phyloP scores from a whole-genome alignment of 2,329 filamentous ascomycete species.

The Scopulariopsis brevicaulis region DNA sequence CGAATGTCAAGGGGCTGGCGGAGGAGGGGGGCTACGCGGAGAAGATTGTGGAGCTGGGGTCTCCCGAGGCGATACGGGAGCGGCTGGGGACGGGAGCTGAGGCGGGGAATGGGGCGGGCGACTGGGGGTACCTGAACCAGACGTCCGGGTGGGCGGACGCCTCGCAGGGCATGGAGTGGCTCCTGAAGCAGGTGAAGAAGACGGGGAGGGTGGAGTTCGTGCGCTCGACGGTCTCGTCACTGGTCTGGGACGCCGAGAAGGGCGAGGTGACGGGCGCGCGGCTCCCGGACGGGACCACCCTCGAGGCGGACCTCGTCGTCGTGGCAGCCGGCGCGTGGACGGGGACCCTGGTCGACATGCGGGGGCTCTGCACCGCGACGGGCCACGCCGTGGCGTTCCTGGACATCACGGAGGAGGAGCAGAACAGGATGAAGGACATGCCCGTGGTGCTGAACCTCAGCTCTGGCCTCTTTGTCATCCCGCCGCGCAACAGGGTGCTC shows the following conservation, averaged over 20 bases:
- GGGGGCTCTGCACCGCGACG: slow-evolving; percentile 66
- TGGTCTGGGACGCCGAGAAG: slow-evolving; percentile 25
- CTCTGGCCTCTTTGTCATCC: slow-evolving; percentile 64
- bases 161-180: slow-evolving; percentile 54
- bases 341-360: slow-evolving; percentile 62
- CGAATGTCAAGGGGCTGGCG: slow-evolving; percentile 45
- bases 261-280: slow-evolving; percentile 34
- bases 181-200: slow-evolving; percentile 40
- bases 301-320: slow-evolving; percentile 62
- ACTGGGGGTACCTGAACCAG: slow-evolving; percentile 63
- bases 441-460: slow-evolving; percentile 66
- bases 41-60: slow-evolving; percentile 32
- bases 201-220: slow-evolving; percentile 45
- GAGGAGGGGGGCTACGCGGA: slow-evolving; percentile 22
- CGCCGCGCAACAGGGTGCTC: slow-evolving; percentile 48
- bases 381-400: slow-evolving; percentile 76
- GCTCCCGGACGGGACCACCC: slow-evolving; percentile 32
- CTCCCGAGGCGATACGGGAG: slow-evolving; percentile 27
- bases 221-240: slow-evolving; percentile 31
- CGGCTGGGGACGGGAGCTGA: slow-evolving; percentile 27
- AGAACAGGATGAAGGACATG: slow-evolving; percentile 48
- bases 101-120: slow-evolving; percentile 36
- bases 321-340: slow-evolving; percentile 87
- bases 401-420: slow-evolving; percentile 60
- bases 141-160: slow-evolving; percentile 75